Evolutionary conservation across 257 asterid genomes (phyloP).

Genomic region (Nicotiana undulata): DNA sequence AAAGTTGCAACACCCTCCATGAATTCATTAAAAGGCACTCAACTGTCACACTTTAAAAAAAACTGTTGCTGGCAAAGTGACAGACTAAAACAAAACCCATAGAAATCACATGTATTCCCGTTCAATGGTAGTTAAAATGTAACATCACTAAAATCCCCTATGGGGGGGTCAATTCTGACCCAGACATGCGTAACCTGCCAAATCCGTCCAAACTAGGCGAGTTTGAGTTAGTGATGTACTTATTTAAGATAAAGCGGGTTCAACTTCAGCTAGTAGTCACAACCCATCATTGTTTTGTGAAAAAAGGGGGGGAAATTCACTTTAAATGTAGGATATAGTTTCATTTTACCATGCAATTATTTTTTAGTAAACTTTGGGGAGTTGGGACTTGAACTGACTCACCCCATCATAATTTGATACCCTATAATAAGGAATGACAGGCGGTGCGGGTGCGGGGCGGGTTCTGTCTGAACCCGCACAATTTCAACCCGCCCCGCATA

Average conservation of each 20-base stretch:
- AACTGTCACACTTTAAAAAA: not conserved
- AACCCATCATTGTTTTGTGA: not conserved
- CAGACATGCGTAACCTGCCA: no score
- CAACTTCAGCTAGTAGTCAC: not conserved
- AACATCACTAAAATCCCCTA: not conserved
- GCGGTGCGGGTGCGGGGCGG: no score
- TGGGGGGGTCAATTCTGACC: no score
- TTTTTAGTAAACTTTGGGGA: not conserved
- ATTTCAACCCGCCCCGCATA: no score
- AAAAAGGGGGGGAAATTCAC: not conserved
- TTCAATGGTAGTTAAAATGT: not conserved
- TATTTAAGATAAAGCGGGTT: not conserved
- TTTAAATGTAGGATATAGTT: not conserved
- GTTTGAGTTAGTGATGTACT: not conserved
- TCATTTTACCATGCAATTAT: not conserved
- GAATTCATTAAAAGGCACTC: not conserved
- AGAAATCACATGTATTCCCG: not conserved
- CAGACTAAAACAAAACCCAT: not conserved
- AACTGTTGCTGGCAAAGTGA: not conserved
- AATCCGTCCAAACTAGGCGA: not conserved
- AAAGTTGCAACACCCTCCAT: not conserved
- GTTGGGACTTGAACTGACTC: not conserved
- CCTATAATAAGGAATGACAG: not conserved
- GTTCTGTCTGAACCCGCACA: no score
- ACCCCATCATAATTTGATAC: not conserved